phyloP scores from a whole-genome alignment of 2,329 filamentous ascomycete genomes.

The Nemania abortiva region DNA sequence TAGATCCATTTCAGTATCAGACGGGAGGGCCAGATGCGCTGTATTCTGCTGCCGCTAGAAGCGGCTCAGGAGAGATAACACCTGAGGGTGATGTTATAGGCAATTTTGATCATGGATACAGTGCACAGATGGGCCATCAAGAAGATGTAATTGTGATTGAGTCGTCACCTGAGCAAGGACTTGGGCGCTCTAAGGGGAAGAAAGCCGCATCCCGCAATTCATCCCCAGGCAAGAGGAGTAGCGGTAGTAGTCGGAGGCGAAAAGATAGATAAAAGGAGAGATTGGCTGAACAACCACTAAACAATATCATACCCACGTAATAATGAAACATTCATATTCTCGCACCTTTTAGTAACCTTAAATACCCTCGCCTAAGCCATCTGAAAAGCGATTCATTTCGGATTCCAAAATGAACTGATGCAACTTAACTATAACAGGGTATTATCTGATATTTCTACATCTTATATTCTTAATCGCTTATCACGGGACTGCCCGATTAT shows the following conservation, averaged over 20 bases:
- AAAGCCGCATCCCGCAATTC: constrained; percentile 51
- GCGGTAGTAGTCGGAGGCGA: constrained; percentile 49
- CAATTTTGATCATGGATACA: constrained; percentile 46
- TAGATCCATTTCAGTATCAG: constrained; percentile 67
- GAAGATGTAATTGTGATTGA: constrained; percentile 58
- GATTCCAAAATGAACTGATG: constrained; percentile 2
- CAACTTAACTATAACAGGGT: constrained; percentile 1
- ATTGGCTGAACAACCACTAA: constrained; percentile 25
- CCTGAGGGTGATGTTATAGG: constrained; percentile 51
- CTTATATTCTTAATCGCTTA: constrained; percentile 8
- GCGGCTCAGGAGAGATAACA: constrained; percentile 53
- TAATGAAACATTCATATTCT: constrained; percentile 41
- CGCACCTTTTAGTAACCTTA: constrained; percentile 16
- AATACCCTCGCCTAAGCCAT: background rate
- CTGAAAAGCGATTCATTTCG: background rate
- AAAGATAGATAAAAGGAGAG: constrained; percentile 50
- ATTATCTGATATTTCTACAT: constrained; percentile 25
- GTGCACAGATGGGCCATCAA: constrained; percentile 48
- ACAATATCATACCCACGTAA: constrained; percentile 39
- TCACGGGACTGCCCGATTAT: constrained; percentile 2
- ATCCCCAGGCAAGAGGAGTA: constrained; percentile 57
- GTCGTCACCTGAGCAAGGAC: constrained; percentile 48
- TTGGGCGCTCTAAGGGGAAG: constrained; percentile 53
- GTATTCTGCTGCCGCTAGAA: constrained; percentile 52
- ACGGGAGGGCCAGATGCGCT: constrained; percentile 58